phyloP scores from a whole-genome alignment of 1,139 yeast species.

The Geotrichum reessii region DNA sequence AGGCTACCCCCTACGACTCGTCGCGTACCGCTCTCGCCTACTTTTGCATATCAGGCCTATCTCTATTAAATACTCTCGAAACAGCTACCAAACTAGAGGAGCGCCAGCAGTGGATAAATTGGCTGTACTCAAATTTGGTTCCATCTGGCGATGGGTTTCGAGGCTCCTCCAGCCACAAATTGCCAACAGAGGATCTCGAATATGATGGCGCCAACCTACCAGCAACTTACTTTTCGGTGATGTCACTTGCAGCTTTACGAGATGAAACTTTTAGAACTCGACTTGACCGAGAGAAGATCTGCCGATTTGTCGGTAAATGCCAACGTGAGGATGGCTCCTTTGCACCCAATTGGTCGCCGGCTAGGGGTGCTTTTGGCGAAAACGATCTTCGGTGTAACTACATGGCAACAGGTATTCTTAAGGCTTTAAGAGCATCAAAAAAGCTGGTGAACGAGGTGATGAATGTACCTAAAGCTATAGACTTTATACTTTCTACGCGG shows the following conservation, averaged over 20 bases:
- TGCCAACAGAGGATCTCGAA: slow-evolving; percentile 21
- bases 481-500: slow-evolving; percentile 14
- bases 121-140: slow-evolving; percentile 47
- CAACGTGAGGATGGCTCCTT: slow-evolving; percentile 55
- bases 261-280: slow-evolving; percentile 38
- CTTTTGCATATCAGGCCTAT: slow-evolving; percentile 62
- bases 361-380: slow-evolving; percentile 50
- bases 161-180: slow-evolving; percentile 45
- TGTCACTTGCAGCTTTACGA: slow-evolving; percentile 43
- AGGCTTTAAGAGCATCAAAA: slow-evolving; percentile 45
- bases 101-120: slow-evolving; percentile 38
- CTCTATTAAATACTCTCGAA: slow-evolving; percentile 43
- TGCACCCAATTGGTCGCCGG: slow-evolving; percentile 42
- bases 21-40: slow-evolving; percentile 60
- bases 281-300: slow-evolving; percentile 44
- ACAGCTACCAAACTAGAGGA: slow-evolving; percentile 28
- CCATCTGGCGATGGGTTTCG: slow-evolving; percentile 48
- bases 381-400: slow-evolving; percentile 69
- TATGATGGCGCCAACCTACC: slow-evolving; percentile 61
- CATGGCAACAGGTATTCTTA: slow-evolving; percentile 62
- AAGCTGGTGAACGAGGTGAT: slow-evolving; percentile 2
- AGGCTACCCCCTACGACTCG: slow-evolving; percentile 45
- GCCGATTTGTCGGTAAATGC: slow-evolving; percentile 49
- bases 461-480: slow-evolving; percentile 21
- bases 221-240: slow-evolving; percentile 48